These are phyloP conservation scores for Calonectria montana DNA, from an alignment of 2,329 filamentous ascomycete genomes.

Conservation along the genomic window DNA sequence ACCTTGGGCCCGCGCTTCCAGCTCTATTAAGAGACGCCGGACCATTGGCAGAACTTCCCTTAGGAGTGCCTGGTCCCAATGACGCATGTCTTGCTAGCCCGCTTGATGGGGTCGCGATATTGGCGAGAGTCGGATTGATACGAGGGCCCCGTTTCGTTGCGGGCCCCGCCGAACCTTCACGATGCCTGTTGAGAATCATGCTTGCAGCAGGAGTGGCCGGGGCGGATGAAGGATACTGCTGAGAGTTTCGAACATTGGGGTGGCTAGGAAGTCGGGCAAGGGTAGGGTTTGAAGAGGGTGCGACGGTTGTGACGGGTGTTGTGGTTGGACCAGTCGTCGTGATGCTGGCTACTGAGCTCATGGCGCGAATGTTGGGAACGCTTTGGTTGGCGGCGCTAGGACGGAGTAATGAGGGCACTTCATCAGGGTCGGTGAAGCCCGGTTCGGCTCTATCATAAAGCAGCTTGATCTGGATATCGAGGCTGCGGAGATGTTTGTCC, in stretches of 20 bases:
- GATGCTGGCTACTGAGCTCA: constrained; percentile 55
- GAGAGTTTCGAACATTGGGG: constrained; percentile 61
- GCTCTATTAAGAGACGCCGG: constrained; percentile 57
- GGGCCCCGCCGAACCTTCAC: constrained; percentile 70
- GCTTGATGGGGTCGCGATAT: constrained; percentile 64
- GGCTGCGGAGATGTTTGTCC: constrained; percentile 72
- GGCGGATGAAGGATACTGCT: constrained; percentile 66
- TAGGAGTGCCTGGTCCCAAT: constrained; percentile 71
- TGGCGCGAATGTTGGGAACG: constrained; percentile 53
- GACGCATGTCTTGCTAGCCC: constrained; percentile 72
- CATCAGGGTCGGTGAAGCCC: constrained; percentile 71
- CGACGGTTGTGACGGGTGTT: constrained; percentile 40
- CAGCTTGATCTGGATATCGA: constrained; percentile 71
- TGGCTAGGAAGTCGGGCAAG: constrained; percentile 56
- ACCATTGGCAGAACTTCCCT: constrained; percentile 49
- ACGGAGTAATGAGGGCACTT: constrained; percentile 72
- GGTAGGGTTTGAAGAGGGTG: constrained; percentile 53
- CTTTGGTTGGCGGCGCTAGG: constrained; percentile 65
- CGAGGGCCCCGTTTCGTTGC: constrained; percentile 65
- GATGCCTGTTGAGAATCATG: constrained; percentile 69
- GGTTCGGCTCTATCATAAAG: constrained; percentile 71
- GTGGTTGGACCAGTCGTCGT: constrained; percentile 40
- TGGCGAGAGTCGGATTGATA: constrained; percentile 59
- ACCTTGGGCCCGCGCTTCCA: constrained; percentile 70
- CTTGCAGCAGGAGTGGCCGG: constrained; percentile 70